phyloP scores from a whole-genome alignment of 2,329 filamentous ascomycete genomes.

The Venturia pyrina region DNA sequence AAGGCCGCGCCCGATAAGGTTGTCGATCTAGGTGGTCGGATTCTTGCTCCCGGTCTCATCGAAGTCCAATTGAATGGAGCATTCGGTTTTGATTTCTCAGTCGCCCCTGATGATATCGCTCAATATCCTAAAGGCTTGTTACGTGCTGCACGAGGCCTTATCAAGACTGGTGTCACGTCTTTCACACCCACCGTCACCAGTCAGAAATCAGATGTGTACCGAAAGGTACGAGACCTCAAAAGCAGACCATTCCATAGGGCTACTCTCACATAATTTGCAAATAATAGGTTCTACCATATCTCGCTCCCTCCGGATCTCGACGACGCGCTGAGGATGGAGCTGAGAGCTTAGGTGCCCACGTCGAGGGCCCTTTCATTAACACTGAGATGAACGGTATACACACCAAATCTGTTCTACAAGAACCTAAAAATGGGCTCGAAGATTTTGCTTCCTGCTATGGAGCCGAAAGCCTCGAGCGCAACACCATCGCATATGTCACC shows the following conservation, averaged over 20 bases:
- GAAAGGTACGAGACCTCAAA: too few relatives aligned
- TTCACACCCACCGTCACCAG: slow-evolving; percentile 82
- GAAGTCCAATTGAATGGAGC: slow-evolving; percentile 89
- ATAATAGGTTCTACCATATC: slow-evolving; percentile 65
- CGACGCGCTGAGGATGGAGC: slow-evolving; percentile 59
- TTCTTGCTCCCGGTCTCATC: slow-evolving; percentile 77
- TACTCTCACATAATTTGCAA: too few relatives aligned
- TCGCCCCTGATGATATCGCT: slow-evolving; percentile 55
- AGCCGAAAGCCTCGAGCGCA: slow-evolving; percentile 47
- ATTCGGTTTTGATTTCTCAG: slow-evolving; percentile 87
- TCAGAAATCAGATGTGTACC: slow-evolving; percentile 71
- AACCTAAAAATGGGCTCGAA: slow-evolving; percentile 48
- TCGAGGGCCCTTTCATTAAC: slow-evolving; percentile 81
- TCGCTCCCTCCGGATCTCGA: slow-evolving; percentile 57
- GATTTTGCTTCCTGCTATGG: slow-evolving; percentile 68
- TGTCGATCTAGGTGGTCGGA: slow-evolving; percentile 72
- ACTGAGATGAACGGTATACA: slow-evolving; percentile 81
- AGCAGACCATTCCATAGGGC: too few relatives aligned
- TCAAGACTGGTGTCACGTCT: slow-evolving; percentile 75
- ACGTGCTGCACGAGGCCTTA: slow-evolving; percentile 59
- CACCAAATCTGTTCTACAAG: slow-evolving; percentile 59
- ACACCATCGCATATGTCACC: slow-evolving; percentile 66
- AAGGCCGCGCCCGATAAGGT: slow-evolving; percentile 60
- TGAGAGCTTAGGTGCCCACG: slow-evolving; percentile 82
- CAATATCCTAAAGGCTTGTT: slow-evolving; percentile 64